Conservation (phyloP, 1,284 basidiomycete genomes). For the Agaricales sp. region DNA sequence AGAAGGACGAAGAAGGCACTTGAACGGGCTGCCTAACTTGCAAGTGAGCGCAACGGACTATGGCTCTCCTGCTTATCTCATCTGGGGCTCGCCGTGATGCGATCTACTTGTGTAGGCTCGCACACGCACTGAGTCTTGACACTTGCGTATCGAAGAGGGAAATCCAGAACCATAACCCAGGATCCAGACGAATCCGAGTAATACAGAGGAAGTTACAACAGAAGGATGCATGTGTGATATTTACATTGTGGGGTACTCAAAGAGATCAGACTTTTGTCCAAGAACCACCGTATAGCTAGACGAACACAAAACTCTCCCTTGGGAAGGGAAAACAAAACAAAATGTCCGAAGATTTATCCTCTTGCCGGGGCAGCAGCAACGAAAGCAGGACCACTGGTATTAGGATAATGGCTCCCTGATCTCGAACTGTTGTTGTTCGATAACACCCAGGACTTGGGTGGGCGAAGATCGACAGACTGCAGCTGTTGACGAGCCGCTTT, state of each 20-base stretch:
- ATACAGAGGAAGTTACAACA: background rate
- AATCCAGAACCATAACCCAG: background rate
- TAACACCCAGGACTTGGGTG: constrained; percentile 45
- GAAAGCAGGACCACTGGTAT: background rate
- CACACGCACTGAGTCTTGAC: too few species aligned
- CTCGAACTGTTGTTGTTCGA: background rate
- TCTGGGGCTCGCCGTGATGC: background rate
- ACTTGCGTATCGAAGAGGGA: too few species aligned
- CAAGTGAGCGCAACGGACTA: background rate
- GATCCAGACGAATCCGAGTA: too few species aligned
- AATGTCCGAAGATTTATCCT: background rate
- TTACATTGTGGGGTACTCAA: background rate
- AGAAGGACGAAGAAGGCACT: constrained; percentile 4
- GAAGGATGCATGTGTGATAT: constrained; percentile 1
- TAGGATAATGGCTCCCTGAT: background rate
- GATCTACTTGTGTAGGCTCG: background rate
- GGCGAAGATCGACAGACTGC: constrained; percentile 57
- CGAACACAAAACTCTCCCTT: too few species aligned
- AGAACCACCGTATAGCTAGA: too few species aligned
- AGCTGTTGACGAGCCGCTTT: constrained; percentile 67
- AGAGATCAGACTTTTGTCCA: background rate
- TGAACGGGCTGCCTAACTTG: constrained; percentile 3
- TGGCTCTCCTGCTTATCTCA: background rate
- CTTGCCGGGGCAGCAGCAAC: background rate
- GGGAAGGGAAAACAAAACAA: background rate